phyloP scores from a whole-genome alignment of 352 stramenopile species.

The Pythium scleroteichum region DNA sequence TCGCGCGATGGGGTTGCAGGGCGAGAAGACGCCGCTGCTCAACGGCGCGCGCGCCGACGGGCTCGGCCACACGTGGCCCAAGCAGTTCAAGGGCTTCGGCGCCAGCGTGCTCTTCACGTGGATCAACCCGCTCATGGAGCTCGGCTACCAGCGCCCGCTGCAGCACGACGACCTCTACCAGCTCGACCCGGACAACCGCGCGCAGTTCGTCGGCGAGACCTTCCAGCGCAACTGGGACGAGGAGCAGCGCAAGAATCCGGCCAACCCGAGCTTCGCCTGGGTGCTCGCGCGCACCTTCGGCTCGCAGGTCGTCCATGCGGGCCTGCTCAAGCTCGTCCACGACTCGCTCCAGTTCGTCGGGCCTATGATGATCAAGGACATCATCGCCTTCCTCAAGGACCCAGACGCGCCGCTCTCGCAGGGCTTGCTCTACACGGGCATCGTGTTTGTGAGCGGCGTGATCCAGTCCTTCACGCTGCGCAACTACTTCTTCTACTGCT shows the following conservation, averaged over 20 bases:
- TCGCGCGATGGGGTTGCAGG: background rate
- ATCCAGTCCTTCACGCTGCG: conserved; percentile 73
- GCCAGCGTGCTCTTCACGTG: conserved; percentile 38
- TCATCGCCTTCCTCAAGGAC: conserved; percentile 79
- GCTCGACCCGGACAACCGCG: conserved; percentile 75
- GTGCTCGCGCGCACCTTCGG: conserved; percentile 56
- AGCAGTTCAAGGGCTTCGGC: conserved; percentile 51
- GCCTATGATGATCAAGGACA: conserved; percentile 82
- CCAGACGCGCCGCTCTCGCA: conserved; percentile 53
- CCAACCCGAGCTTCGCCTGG: conserved; percentile 17
- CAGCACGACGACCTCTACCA: conserved; percentile 85
- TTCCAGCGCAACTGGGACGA: conserved; percentile 56
- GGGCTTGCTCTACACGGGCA: conserved; percentile 56
- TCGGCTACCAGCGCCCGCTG: conserved; percentile 77
- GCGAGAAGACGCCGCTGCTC: conserved; percentile 34
- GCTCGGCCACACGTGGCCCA: conserved; percentile 27
- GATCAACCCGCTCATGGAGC: conserved; percentile 69
- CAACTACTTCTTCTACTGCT: conserved; percentile 88
- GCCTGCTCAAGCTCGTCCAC: conserved; percentile 78
- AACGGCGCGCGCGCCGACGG: conserved; percentile 13
- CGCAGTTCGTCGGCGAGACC: conserved; percentile 36
- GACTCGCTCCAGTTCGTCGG: conserved; percentile 85
- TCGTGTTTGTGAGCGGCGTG: conserved; percentile 74
- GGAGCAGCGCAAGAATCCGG: conserved; percentile 26
- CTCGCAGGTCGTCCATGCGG: conserved; percentile 35